Evolutionary conservation across 352 stramenopile genomes (phyloP).

Genomic region (Phytophthora idaei): DNA sequence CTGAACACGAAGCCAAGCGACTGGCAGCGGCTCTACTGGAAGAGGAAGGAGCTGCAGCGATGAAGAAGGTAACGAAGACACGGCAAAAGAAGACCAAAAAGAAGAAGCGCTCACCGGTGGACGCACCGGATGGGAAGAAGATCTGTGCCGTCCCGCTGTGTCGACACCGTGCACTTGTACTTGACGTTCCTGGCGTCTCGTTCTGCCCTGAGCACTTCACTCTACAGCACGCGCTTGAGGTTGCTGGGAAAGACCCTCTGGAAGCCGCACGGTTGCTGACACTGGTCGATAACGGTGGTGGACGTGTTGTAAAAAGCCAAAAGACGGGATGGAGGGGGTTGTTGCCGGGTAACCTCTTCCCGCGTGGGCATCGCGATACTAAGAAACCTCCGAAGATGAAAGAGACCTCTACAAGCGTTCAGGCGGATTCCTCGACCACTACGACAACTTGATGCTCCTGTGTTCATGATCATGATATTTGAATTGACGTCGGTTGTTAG

Average conservation of each 20-base stretch:
- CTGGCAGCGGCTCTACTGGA: slow-evolving; percentile 52
- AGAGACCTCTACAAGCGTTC: slow-evolving; percentile 17
- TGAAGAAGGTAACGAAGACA: slow-evolving; percentile 16
- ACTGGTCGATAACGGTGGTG: slow-evolving; percentile 33
- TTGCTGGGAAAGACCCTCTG: slow-evolving; percentile 55
- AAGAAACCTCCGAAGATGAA: slow-evolving; percentile 13
- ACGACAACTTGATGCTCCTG: slow-evolving; percentile 8
- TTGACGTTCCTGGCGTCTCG: slow-evolving; percentile 31
- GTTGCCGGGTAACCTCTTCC: slow-evolving; percentile 24
- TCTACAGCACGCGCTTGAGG: slow-evolving; percentile 67
- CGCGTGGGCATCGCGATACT: slow-evolving; percentile 1
- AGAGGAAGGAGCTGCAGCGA: slow-evolving; percentile 25
- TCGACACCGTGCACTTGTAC: slow-evolving; percentile 28
- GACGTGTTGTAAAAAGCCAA: slow-evolving; percentile 15
- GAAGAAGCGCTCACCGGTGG: slow-evolving; percentile 37
- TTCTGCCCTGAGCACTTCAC: slow-evolving; percentile 70
- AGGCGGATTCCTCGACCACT: slow-evolving; percentile 14
- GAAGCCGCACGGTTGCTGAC: slow-evolving; percentile 69
- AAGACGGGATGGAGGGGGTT: slow-evolving; percentile 23
- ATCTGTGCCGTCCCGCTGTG: slow-evolving; percentile 48
- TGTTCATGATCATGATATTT: not conserved
- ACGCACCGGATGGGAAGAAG: slow-evolving; percentile 26
- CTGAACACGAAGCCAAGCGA: slow-evolving; percentile 57
- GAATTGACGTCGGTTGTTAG: not conserved
- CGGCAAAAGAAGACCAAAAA: slow-evolving; percentile 37